Conservation (phyloP, 768 basidiomycete genomes). For the Naganishia randhawae region DNA sequence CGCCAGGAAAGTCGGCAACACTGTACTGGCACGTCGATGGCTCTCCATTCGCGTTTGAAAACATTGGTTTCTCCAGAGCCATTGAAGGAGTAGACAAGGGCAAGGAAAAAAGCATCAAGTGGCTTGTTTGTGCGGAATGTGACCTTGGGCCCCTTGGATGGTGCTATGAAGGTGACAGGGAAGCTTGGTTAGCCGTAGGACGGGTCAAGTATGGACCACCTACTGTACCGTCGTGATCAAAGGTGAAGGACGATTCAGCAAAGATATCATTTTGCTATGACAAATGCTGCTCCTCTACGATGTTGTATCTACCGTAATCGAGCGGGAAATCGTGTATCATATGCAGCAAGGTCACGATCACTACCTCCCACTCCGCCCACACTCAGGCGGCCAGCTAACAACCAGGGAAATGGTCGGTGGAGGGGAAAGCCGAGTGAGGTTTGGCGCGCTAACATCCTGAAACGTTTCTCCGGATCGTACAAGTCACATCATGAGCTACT, state of each 20-base stretch:
- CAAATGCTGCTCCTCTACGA: background rate
- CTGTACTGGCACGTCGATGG: conserved; percentile 43
- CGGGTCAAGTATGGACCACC: conserved; percentile 18
- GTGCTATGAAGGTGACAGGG: conserved; percentile 48
- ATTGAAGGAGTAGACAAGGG: conserved; percentile 18
- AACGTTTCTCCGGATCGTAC: too few species aligned
- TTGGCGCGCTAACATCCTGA: too few species aligned
- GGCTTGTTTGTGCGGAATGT: conserved; percentile 51
- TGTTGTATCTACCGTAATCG: background rate
- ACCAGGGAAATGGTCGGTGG: too few species aligned
- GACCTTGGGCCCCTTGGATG: conserved; percentile 51
- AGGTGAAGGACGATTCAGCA: background rate
- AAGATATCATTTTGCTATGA: background rate
- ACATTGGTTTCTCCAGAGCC: conserved; percentile 49
- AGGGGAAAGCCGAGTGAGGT: too few species aligned
- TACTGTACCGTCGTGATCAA: background rate
- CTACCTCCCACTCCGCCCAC: too few species aligned
- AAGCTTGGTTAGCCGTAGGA: conserved; percentile 42
- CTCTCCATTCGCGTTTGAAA: conserved; percentile 49
- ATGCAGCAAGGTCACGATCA: background rate
- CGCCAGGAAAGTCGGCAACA: conserved; percentile 6
- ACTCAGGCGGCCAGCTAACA: too few species aligned
- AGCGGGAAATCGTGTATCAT: background rate
- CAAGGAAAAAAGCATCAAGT: conserved; percentile 42
- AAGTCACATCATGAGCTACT: too few species aligned